Conservation (phyloP, 495 filamentous ascomycete genomes). For the Penicillium mononematosum region DNA sequence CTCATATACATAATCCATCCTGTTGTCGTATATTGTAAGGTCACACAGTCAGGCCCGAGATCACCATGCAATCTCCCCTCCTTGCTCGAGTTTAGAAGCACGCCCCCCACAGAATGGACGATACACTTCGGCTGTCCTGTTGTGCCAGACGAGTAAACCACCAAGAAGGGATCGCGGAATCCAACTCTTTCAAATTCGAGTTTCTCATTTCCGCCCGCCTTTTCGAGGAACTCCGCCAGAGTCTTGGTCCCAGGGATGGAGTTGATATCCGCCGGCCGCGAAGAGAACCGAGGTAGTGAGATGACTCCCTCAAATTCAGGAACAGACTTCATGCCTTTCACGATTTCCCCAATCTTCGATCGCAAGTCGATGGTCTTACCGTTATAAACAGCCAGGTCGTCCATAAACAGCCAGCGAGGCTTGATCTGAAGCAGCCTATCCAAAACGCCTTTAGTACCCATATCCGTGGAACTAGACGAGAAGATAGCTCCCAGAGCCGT, state of each 20-base stretch:
- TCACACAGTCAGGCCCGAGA: slow-evolving; percentile 44
- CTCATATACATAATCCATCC: slow-evolving; percentile 86
- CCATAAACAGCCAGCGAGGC: slow-evolving; percentile 72
- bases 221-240: slow-evolving; percentile 51
- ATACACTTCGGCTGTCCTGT: slow-evolving; percentile 83
- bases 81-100: slow-evolving; percentile 46
- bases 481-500: slow-evolving; percentile 69
- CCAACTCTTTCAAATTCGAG: slow-evolving; percentile 57
- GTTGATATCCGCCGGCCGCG: slow-evolving; percentile 55
- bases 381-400: slow-evolving; percentile 77
- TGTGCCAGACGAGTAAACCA: slow-evolving; percentile 74
- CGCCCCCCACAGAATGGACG: slow-evolving; percentile 51
- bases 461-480: slow-evolving; percentile 72
- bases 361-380: slow-evolving; percentile 70
- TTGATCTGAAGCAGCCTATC: slow-evolving; percentile 70
- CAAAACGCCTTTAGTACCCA: slow-evolving; percentile 72
- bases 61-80: slow-evolving; percentile 62
- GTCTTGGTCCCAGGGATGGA: slow-evolving; percentile 54
- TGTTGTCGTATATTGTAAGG: slow-evolving; percentile 61
- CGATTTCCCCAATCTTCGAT: slow-evolving; percentile 66
- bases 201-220: slow-evolving; percentile 34
- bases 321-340: slow-evolving; percentile 57
- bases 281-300: slow-evolving; percentile 61
- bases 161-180: slow-evolving; percentile 61
- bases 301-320: slow-evolving; percentile 62